phyloP scores from a whole-genome alignment of 768 basidiomycete genomes.

The Hericium coralloides region DNA sequence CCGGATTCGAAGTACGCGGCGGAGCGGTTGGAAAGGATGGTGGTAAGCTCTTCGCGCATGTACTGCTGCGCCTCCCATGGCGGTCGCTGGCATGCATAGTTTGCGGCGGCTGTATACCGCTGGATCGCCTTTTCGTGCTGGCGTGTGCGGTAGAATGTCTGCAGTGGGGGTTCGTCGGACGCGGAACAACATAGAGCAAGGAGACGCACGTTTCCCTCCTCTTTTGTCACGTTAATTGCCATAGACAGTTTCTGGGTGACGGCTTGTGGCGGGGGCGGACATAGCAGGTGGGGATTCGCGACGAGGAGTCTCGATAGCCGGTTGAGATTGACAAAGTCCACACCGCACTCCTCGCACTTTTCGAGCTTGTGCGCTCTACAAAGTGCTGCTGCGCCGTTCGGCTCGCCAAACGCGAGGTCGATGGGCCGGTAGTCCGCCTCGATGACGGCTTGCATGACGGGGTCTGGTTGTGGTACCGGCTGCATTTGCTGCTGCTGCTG shows the following conservation, averaged over 20 bases:
- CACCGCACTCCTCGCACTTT: constrained; percentile 62
- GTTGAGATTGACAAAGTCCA: constrained; percentile 73
- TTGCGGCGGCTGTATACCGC: constrained; percentile 72
- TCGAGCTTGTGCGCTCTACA: constrained; percentile 64
- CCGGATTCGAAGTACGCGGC: constrained; percentile 74
- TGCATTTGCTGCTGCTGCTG: constrained; percentile 32
- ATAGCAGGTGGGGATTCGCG: constrained; percentile 59
- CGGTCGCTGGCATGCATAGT: constrained; percentile 70
- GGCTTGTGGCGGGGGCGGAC: constrained; percentile 76
- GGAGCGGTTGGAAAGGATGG: constrained; percentile 85
- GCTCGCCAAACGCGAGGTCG: constrained; percentile 41
- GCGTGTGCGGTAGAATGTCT: constrained; percentile 76
- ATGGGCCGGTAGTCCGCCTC: constrained; percentile 63
- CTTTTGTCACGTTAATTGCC: constrained; percentile 72
- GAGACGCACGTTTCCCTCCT: constrained; percentile 84
- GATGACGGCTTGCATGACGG: constrained; percentile 64
- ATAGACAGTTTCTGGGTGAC: constrained; percentile 68
- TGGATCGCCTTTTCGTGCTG: constrained; percentile 63
- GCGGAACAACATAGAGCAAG: constrained; percentile 1
- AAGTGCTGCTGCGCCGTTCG: constrained; percentile 45
- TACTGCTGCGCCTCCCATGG: constrained; percentile 83
- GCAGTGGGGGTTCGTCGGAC: background rate
- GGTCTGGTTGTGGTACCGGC: constrained; percentile 50
- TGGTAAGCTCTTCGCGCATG: constrained; percentile 85
- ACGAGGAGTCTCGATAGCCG: constrained; percentile 64